Base-by-base conservation (phyloP, 257 asterid species). In the Thymus mandschuricus region DNA sequence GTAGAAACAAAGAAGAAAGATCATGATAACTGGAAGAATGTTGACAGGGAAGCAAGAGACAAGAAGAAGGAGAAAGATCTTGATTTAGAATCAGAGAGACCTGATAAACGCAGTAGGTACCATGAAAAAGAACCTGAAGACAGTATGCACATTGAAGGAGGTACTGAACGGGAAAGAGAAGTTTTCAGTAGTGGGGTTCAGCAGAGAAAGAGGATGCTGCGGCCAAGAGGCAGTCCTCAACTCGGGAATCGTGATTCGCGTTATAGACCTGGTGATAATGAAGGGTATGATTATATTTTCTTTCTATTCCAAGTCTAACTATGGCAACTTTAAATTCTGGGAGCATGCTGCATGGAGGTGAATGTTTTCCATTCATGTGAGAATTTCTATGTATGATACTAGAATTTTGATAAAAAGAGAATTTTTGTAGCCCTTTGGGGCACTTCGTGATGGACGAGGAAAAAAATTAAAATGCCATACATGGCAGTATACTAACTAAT, bases 191-290 rank as follows among this genome's bases (percentile, higher is more conserved):
- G 71, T 82, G 97, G 96, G 74, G 89, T 85, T 81, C 97, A 91
- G 84, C 99, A 89, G 81, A 86, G 92, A 61, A 91, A 88, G 78
- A 87, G 96, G 84, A 88, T 93, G 94, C 84, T 91, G 66, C 86
- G 95, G 29, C 95, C 98, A 51, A 81, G 96, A 76, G 96, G 93
- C 72, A 91, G 99, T 82, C 97, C 99, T 79, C 98, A 89, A 81
- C 83, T 66, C 68, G 90, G 91, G 64, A 88, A 79, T 60, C 92
- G 87, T 2, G 96, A 86, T 79, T 81, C 81, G 33, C 96, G 88
- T 68, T 80, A 75, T 79, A 86, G 89, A 83, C 56, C 96, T 43
- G 84, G 84, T 69, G 96, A 93, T 58, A 85, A 68, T 74, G 97
- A 89, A 77, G 97, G 97, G 98, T 91, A 91, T 82, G 83, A 1